Evolutionary conservation across 1,284 basidiomycete species (phyloP).

Genomic region (Naganishia cerealis): DNA sequence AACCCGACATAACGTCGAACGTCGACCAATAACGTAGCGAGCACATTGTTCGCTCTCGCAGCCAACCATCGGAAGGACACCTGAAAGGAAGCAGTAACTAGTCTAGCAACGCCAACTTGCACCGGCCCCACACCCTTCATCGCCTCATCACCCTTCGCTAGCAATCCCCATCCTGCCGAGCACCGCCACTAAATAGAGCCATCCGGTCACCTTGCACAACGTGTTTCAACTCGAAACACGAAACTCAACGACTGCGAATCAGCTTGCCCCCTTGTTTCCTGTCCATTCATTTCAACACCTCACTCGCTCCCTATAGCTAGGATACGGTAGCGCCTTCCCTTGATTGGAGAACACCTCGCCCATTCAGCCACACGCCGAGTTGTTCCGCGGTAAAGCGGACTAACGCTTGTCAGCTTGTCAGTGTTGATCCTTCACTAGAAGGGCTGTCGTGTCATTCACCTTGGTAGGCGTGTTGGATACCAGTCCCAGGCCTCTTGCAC

Average conservation of each 20-base stretch:
- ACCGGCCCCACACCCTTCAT: not conserved
- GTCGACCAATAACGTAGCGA: not conserved
- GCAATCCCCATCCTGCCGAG: not conserved
- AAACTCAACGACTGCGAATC: not conserved
- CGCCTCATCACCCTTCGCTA: not conserved
- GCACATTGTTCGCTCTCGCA: not conserved
- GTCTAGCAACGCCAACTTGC: not conserved
- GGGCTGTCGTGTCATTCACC: not conserved
- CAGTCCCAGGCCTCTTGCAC: too few species aligned
- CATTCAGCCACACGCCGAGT: not conserved
- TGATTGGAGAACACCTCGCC: not conserved
- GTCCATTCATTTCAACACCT: slow-evolving; percentile 4
- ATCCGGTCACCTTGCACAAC: not conserved
- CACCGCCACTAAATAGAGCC: not conserved
- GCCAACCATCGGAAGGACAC: not conserved
- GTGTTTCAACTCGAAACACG: slow-evolving; percentile 17
- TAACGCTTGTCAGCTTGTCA: not conserved
- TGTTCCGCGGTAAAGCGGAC: not conserved
- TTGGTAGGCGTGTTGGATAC: not conserved
- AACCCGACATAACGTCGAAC: not conserved
- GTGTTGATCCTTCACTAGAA: not conserved
- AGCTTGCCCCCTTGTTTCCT: not conserved
- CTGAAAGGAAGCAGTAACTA: too few species aligned
- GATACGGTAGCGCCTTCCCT: not conserved
- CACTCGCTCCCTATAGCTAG: not conserved